Evolutionary conservation across 495 filamentous ascomycete genomes (phyloP), one percentile per base, ranked within the genome.

Genomic region (Penicillium simplicissimum): DNA sequence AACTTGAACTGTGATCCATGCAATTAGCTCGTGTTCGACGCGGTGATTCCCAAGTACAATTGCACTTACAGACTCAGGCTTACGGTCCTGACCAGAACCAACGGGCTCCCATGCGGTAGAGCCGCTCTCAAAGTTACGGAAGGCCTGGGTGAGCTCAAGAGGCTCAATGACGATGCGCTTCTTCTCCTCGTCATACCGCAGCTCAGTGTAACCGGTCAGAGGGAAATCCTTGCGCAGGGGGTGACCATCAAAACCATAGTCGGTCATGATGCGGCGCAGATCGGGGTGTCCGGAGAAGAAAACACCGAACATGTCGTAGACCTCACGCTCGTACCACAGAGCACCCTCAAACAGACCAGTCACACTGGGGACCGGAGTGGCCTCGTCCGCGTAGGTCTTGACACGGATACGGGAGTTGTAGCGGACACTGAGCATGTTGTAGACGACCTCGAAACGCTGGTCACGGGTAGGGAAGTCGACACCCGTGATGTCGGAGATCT

Each of bases 221-320:
- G 96, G 96, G 77, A 99, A 99, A 71, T 99, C 96, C 78, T 99
- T 99, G 72, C 96, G 83, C 70, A 99, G 79, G 9, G 96, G 96
- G 81, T 98, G 94, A 21, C 96, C 96, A 73, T 99, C 96, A 71
- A 99, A 99, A 52, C 96, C 96, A 76, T 99, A 99, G 71, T 99
- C 96, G 42, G 96, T 99, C 94, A 99, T 96, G 81, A 99, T 98
- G 66, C 96, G 87, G 70, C 96, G 86, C 68, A 99, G 82, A 81
- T 99, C 96, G 37, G 96, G 96, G 81, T 99, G 96, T 52, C 87
- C 91, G 58, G 86, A 78, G 81, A 99, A 98, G 84, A 98, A 96
- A 53, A 99, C 92, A 61, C 96, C 96, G 75, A 96, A 99, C 73
- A 99, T 77, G 73, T 99, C 96, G 78, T 97, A 97, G 3, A 92